phyloP scores from a whole-genome alignment of 2,329 filamentous ascomycete species.

The Zasmidium angulare region DNA sequence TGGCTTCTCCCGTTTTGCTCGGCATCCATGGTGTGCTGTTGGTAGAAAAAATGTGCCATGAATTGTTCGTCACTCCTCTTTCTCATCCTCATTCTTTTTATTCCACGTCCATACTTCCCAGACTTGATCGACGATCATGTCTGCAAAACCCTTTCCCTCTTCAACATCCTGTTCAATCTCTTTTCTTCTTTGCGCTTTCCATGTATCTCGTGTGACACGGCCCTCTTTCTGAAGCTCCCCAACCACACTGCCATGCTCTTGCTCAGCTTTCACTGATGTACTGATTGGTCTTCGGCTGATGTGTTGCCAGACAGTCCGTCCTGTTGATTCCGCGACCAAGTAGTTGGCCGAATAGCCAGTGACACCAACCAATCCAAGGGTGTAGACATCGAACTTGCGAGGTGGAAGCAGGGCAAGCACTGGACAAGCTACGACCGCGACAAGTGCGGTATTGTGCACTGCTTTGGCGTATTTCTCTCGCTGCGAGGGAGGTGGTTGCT shows the following conservation, averaged over 20 bases:
- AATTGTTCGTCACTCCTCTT: slow-evolving; percentile 3
- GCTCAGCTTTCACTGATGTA: background rate
- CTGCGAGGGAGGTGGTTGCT: slow-evolving; percentile 16
- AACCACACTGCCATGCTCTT: slow-evolving; percentile 10
- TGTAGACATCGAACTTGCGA: slow-evolving; percentile 63
- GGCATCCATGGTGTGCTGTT: background rate
- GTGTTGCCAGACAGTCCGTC: slow-evolving; percentile 33
- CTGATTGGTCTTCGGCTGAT: slow-evolving; percentile 17
- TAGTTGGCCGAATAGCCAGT: slow-evolving; percentile 53
- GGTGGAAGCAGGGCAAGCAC: slow-evolving; percentile 57
- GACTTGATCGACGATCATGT: slow-evolving; percentile 42
- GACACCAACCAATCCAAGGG: slow-evolving; percentile 51
- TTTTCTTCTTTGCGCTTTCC: slow-evolving; percentile 44
- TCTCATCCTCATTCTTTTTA: slow-evolving; percentile 35
- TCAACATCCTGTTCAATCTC: slow-evolving; percentile 46
- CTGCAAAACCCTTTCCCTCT: slow-evolving; percentile 38
- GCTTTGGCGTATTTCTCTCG: slow-evolving; percentile 32
- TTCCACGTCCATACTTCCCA: slow-evolving; percentile 39
- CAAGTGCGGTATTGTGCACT: slow-evolving; percentile 49
- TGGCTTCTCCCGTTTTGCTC: background rate
- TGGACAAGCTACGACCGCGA: slow-evolving; percentile 54
- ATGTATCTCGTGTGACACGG: slow-evolving; percentile 36
- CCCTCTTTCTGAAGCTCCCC: slow-evolving; percentile 21
- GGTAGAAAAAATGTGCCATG: background rate
- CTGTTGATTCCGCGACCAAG: slow-evolving; percentile 40